Base-by-base conservation (phyloP, 129 eudicot species). In the Flaveria ramosissima region DNA sequence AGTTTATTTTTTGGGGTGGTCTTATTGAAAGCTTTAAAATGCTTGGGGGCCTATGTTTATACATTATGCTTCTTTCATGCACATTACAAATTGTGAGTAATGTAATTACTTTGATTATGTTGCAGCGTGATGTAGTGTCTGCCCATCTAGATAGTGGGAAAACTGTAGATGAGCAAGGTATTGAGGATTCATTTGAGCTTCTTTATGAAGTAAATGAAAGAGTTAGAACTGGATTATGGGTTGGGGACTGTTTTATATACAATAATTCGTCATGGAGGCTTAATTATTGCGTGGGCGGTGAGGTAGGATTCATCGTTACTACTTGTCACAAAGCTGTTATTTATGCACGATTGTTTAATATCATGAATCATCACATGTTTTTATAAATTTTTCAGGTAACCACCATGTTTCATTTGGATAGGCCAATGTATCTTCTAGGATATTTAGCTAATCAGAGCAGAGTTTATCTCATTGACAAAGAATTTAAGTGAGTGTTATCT, bases 211-310 rank as follows among this genome's bases (percentile, higher is more conserved):
- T 89, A 78, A 87, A 75, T 74, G 98, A 93, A 82, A 84, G 96
- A 66, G 96, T 93, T 48, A 86, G 98, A 78, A 93, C 98, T 39
- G 98, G 98, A 69, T 64, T 93, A 66, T 93, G 98, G 98, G 98
- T 93, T 36, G 98, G 98, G 47, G 98, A 93, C 82, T 93, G 98
- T 66, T 93, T 93, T 67, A 90, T 93, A 60, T 93, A 93, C 86
- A 93, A 88, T 65, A 93, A 93, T 79, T 83, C 95, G 70, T 90
- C 98, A 65, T 90, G 98, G 98, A 86, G 97, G 71, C 98, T 93
- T 15, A 93, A 93, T 77, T 93, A 93, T 71, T 93, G 98, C 82
- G 98, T 93, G 42, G 98, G 98, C 70, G 98, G 98, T 12, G 98
- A 93, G 98, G 98, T 93, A 93, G 56, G 76, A 55, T 53, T 9